Conservation (phyloP, 257 asterid species). For the Capsicum baccatum region DNA sequence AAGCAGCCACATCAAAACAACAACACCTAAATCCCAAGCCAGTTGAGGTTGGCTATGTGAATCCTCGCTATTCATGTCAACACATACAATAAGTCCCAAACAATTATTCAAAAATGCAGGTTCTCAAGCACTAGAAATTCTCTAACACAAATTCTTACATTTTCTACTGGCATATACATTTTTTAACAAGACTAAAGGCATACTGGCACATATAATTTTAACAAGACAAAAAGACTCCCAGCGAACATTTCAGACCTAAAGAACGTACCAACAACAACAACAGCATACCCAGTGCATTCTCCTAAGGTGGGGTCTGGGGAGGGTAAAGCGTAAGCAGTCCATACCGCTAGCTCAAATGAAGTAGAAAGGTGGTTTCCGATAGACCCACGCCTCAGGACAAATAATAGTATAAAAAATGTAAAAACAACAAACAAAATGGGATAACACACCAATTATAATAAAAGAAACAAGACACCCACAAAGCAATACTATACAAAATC, state of each 20-base stretch:
- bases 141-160: background rate
- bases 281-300: too few relatives aligned
- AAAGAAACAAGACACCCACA: too few relatives aligned
- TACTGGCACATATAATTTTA: background rate
- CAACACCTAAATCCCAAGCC: slow-evolving; percentile 16
- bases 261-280: background rate
- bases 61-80: slow-evolving; percentile 20
- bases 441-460: too few relatives aligned
- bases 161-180: slow-evolving; percentile 1
- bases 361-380: too few relatives aligned
- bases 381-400: too few relatives aligned
- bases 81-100: background rate
- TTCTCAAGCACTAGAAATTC: background rate
- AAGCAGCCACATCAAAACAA: slow-evolving; percentile 17
- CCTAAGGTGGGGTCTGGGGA: too few relatives aligned
- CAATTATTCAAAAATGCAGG: background rate
- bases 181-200: slow-evolving; percentile 13
- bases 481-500: too few relatives aligned
- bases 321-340: too few relatives aligned
- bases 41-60: background rate
- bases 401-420: too few relatives aligned
- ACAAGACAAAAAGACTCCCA: slow-evolving; percentile 1
- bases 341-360: too few relatives aligned
- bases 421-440: too few relatives aligned
- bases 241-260: slow-evolving; percentile 1